A percentile compares a stretch with the other conserved stretches of the same genome.
phyloP scores from a whole-genome alignment of 1,284 basidiomycete genomes.

The Rhodofomes roseus region DNA sequence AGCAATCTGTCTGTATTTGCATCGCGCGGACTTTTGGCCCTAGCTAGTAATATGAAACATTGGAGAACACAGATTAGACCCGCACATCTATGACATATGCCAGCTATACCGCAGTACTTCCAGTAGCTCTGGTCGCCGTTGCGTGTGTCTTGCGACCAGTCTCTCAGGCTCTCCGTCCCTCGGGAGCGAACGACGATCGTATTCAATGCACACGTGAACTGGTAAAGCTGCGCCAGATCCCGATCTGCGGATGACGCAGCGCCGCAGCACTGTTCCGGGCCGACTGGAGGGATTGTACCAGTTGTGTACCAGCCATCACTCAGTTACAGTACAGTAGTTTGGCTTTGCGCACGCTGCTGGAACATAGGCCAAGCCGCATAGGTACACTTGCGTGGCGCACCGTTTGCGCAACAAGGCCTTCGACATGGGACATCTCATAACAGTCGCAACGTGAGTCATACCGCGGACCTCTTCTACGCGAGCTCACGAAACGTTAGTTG shows the following conservation, averaged over 20 bases:
- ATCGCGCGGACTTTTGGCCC: conserved; percentile 7
- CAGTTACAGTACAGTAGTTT: no score
- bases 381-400: no score
- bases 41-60: conserved; percentile 5
- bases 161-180: no score
- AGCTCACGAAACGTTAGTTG: conserved; percentile 32
- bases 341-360: no score
- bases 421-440: conserved; percentile 80
- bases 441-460: conserved; percentile 47
- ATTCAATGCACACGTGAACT: no score
- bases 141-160: no score
- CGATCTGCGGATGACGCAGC: background rate
- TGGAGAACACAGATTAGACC: background rate
- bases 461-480: background rate
- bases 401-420: background rate
- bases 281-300: background rate
- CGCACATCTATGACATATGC: background rate
- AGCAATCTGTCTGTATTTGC: conserved; percentile 10
- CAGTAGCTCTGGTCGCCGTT: background rate
- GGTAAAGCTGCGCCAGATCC: background rate
- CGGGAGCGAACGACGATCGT: no score
- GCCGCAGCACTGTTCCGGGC: background rate
- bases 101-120: background rate
- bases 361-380: no score
- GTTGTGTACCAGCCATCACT: no score